Evolutionary conservation across 2,329 filamentous ascomycete genomes (phyloP), one percentile per base, ranked within the genome.

Genomic region (Cordyceps javanica): DNA sequence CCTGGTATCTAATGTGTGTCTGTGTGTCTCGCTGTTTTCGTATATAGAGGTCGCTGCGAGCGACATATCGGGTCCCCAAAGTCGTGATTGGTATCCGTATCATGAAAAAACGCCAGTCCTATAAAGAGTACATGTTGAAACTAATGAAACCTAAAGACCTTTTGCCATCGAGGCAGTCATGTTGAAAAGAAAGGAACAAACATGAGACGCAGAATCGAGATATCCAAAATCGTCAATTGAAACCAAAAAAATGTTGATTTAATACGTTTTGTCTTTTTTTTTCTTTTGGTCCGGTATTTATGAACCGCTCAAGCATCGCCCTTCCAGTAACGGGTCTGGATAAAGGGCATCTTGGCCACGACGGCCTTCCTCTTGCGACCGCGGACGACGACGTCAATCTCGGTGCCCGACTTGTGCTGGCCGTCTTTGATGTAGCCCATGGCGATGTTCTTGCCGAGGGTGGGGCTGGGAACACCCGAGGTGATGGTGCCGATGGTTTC

Each of bases 401-500:
- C 87, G 1, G 91, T 96, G 11, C 91, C 91, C 32, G 82, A 79
- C 80, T 95, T 95, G 72, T 96, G 90, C 69, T 87, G 75, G 0
- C 90, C 90, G 62, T 89, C 85, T 73, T 85, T 84, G 68, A 97
- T 79, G 69, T 96, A 96, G 0, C 87, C 94, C 94, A 99, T 99
- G 58, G 93, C 91, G 61, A 99, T 93, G 72, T 97, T 97, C 77
- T 88, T 88, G 62, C 87, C 86, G 49, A 97, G 76, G 0, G 88
- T 90, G 2, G 94, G 94, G 68, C 88, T 92, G 0, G 94, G 94
- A 63, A 91, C 90, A 16, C 94, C 94, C 64, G 90, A 96, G 5
- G 94, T 99, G 61, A 99, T 80, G 36, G 78, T 81, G 14, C 94
- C 94, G 57, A 97, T 80, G 64, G 83, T 82, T 64, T 87, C 74